Evolutionary conservation across 805 yeast genomes (phyloP).

Genomic region (Sugiyamaella qingdaonensis): DNA sequence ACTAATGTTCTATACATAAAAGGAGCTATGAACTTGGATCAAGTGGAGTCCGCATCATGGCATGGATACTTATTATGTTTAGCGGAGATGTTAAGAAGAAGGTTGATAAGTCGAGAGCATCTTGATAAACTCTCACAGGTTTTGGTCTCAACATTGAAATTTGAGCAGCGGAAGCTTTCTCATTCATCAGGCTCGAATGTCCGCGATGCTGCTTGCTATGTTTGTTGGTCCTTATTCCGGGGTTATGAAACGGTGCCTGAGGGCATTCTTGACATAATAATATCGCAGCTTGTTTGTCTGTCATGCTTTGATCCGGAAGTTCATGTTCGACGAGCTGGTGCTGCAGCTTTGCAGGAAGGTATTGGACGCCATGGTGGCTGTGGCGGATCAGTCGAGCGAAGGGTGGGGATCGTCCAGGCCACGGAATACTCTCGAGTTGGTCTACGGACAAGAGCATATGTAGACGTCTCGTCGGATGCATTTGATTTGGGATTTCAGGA

Average conservation of each 20-base stretch:
- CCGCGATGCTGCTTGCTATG: slow-evolving; percentile 80
- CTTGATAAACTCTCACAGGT: slow-evolving; percentile 28
- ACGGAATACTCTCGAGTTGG: slow-evolving; percentile 52
- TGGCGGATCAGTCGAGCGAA: slow-evolving; percentile 30
- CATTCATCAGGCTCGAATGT: slow-evolving; percentile 60
- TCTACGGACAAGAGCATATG: slow-evolving; percentile 39
- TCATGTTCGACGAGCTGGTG: slow-evolving; percentile 70
- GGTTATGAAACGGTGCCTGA: slow-evolving; percentile 28
- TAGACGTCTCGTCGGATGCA: slow-evolving; percentile 33
- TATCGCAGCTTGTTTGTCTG: slow-evolving; percentile 43
- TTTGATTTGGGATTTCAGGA: slow-evolving; percentile 17
- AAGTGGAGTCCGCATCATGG: slow-evolving; percentile 41
- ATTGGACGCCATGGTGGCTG: slow-evolving; percentile 65
- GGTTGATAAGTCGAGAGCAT: slow-evolving; percentile 15
- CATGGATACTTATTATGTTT: slow-evolving; percentile 58
- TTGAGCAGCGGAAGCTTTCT: slow-evolving; percentile 54
- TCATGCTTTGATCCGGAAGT: slow-evolving; percentile 71
- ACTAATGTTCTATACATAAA: slow-evolving; percentile 15
- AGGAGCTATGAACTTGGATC: slow-evolving; percentile 20
- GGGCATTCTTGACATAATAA: slow-evolving; percentile 20
- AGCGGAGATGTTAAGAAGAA: slow-evolving; percentile 44
- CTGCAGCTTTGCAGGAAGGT: slow-evolving; percentile 84
- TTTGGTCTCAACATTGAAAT: slow-evolving; percentile 45
- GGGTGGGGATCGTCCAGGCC: slow-evolving; percentile 48
- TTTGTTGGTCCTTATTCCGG: slow-evolving; percentile 72